Conservation (phyloP, 140 eudicot genomes). For the Oenanthe javanica region DNA sequence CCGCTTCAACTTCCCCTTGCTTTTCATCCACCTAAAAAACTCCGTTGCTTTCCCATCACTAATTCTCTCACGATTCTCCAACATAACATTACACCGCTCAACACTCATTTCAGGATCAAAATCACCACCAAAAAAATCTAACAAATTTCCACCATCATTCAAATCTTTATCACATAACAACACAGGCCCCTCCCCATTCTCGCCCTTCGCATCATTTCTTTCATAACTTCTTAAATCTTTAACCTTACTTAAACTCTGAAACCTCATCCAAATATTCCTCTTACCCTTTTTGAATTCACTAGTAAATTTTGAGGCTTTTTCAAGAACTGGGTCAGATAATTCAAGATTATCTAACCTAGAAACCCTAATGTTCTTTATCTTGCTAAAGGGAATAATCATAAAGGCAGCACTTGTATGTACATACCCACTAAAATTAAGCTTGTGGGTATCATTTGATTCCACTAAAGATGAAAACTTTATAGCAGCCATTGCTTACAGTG, state of each 20-base stretch:
- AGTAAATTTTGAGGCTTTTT: conserved; percentile 19
- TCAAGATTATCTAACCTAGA: conserved; percentile 42
- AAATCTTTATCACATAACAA: conserved; percentile 9
- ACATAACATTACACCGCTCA: conserved; percentile 45
- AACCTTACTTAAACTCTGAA: conserved; percentile 28
- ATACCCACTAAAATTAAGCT: conserved; percentile 28
- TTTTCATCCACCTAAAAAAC: conserved; percentile 72
- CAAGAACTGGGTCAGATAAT: conserved; percentile 21
- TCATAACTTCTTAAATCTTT: conserved; percentile 13
- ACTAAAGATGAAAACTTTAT: conserved; percentile 27
- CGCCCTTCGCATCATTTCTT: conserved; percentile 5
- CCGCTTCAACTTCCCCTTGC: conserved; percentile 53
- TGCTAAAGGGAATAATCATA: conserved; percentile 27
- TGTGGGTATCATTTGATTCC: conserved; percentile 33
- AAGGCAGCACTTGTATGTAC: conserved; percentile 16
- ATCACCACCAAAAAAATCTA: conserved; percentile 22
- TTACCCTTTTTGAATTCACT: conserved; percentile 26
- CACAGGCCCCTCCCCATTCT: conserved; percentile 9
- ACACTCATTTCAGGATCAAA: conserved; percentile 30
- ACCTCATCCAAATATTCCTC: conserved; percentile 54
- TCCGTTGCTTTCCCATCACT: conserved; percentile 44
- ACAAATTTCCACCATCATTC: conserved; percentile 13
- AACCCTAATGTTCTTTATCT: conserved; percentile 41
- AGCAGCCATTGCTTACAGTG: conserved; percentile 29
- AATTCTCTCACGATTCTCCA: conserved; percentile 49